Evolutionary conservation across 2,329 filamentous ascomycete species (phyloP).

Genomic region (Parafenestella ontariensis): DNA sequence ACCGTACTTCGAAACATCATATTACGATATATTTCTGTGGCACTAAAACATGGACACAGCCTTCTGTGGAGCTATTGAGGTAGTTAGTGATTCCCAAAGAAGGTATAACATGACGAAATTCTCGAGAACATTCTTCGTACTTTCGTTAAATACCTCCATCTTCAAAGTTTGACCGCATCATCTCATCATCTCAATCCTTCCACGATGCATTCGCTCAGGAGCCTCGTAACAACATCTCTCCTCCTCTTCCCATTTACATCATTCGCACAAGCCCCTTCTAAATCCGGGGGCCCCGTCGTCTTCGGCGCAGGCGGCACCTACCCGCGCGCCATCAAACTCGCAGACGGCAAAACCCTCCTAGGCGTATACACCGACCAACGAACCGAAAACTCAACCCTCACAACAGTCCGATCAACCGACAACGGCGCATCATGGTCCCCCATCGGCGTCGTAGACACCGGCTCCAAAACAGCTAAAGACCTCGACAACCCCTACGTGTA

Average conservation of each 20-base stretch:
- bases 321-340: conserved; percentile 39
- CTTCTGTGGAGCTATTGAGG: background rate
- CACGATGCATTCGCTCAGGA: background rate
- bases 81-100: background rate
- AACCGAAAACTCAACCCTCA: conserved; percentile 29
- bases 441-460: conserved; percentile 9
- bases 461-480: conserved; percentile 8
- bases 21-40: background rate
- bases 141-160: background rate
- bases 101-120: background rate
- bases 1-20: background rate
- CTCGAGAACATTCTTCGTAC: background rate
- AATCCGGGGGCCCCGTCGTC: conserved; percentile 19
- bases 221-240: background rate
- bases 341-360: conserved; percentile 37
- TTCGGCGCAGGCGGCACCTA: conserved; percentile 36
- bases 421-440: conserved; percentile 44
- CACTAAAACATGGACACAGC: background rate
- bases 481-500: conserved; percentile 44
- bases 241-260: background rate
- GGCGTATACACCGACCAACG: conserved; percentile 35
- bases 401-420: conserved; percentile 14
- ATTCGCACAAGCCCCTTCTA: conserved; percentile 10
- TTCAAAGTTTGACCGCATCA: background rate
- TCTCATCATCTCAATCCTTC: background rate